Base-by-base conservation (phyloP, 768 basidiomycete species). In the Gyrodon lividus region DNA sequence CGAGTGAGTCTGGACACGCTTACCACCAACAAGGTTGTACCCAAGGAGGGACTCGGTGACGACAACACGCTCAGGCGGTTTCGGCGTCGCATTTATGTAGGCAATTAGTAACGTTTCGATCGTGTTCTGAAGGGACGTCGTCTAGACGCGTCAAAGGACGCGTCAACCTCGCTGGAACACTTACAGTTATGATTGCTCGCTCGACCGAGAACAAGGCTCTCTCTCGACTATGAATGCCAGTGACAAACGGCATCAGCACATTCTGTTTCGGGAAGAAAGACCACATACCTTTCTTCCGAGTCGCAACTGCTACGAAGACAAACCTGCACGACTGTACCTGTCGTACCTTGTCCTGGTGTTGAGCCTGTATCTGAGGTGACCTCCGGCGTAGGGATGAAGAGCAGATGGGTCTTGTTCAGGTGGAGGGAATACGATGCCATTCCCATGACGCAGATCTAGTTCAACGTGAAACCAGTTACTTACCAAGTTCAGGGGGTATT, bases 271-370 rank as follows among this genome's bases (percentile, higher is more conserved):
- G 1, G 6, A 28, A 31, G 17, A 19, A 23, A n/a, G 52, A 52
- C 53, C 56, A 58, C 60, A 55, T 63, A 64, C 63, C 56, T 54
- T 22, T 48, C 45, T 50, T 20, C 49, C 40, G n/a, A n/a, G n/a
- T n/a, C 41, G 23, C 37, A 23, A 22, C 56, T 50, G 28, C 45
- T 31, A 6, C 65, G 63, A 30, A 66, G 42, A 46, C 52, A 54
- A 23, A 66, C 51, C 20, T 66, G 65, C 7, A 65, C 65, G 17
- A 67, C 61, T 2, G 57, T 56, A 9, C 65, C 65, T 22, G 17
- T 22, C 14, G n/a, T 5, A 13, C 5, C 3, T 24, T 24, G 23
- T n/a, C 6, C 14, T 20, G 54, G 10, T 3, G 40, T 23, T 10
- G 42, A 22, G 37, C 26, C 41, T 6, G 24, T 31, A 23, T 42